Evolutionary conservation across 2,329 filamentous ascomycete genomes (phyloP).

Genomic region (Epichloe scottii): DNA sequence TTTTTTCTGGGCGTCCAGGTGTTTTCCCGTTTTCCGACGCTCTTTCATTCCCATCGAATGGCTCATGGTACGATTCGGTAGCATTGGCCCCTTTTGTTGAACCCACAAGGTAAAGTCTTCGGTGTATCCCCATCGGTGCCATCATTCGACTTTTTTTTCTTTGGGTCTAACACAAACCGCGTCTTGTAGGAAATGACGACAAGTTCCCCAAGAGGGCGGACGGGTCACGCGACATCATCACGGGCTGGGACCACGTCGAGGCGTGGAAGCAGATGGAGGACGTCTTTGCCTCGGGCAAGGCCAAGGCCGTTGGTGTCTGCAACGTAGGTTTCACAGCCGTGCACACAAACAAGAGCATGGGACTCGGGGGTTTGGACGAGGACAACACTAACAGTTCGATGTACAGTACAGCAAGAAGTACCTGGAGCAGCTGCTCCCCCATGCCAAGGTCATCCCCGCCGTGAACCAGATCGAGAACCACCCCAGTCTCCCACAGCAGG

Average conservation of each 20-base stretch:
- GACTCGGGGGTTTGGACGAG: neutral
- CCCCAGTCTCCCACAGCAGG: conserved; percentile 57
- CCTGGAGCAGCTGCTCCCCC: conserved; percentile 40
- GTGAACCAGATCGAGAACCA: conserved; percentile 67
- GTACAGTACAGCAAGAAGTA: conserved; percentile 40
- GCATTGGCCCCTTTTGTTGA: conserved; percentile 77
- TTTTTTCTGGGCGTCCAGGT: neutral
- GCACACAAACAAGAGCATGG: neutral
- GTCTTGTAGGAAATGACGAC: conserved; percentile 49
- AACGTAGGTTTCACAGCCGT: conserved; percentile 27
- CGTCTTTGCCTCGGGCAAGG: conserved; percentile 46
- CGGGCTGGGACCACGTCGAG: conserved; percentile 55
- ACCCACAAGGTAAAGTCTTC: conserved; percentile 47
- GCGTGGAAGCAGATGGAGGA: conserved; percentile 70
- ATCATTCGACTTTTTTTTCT: neutral
- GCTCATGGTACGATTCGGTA: conserved; percentile 10
- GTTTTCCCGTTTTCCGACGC: neutral
- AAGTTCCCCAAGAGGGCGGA: conserved; percentile 64
- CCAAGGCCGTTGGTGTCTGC: conserved; percentile 40
- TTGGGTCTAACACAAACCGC: neutral
- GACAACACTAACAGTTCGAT: neutral
- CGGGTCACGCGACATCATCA: conserved; percentile 61
- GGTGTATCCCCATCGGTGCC: neutral
- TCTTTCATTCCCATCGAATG: neutral
- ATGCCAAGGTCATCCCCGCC: conserved; percentile 44